Base-by-base conservation (phyloP, 2,329 filamentous ascomycete genomes). In the Aspergillus sp. region DNA sequence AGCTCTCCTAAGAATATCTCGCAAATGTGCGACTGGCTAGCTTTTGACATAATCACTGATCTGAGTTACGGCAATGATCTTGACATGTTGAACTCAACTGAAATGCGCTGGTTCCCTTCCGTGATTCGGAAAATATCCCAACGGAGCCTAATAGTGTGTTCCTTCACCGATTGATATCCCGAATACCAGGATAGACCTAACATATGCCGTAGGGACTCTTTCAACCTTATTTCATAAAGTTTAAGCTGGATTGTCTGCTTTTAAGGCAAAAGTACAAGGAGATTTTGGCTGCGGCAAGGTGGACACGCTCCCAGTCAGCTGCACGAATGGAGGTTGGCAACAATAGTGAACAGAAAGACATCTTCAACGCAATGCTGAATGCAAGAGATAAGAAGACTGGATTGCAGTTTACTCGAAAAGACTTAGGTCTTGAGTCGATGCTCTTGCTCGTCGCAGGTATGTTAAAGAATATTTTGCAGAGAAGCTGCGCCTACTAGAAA, bases 21-120 rank as follows among this genome's bases (percentile, higher is more conserved):
- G 11, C 10, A 36, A 3, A 13, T 25, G 3, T 54, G 23, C 17
- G 30, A 54, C 30, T 54, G 41, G 19, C 19, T 59, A 3, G 39
- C 57, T 5, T 54, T 59, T 7, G 57, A 59, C 13, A 19, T 49
- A 10, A 59, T 59, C 11, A 54, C 41, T 13, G 50, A 49, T 42
- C n/a, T 54, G 5, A 48, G 39, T 5, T 59, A 59, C 19, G 57
- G 57, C 10, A 38, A 54, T 15, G 19, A 36, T 4, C n/a, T 59
- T 15, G 32, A 48, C 51, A 23, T 59, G 54, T 19, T 57, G 13
- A 25, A 57, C 4, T 49, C 25, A 17, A 11, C 32, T 17, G 2
- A 47, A 11, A 38, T 57, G 41, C 39, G 54, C 8, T 57, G 44
- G 41, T 48, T 57, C 30, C 42, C 54, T 2, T 23, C 41, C 0